Percentiles rank a stretch among this genome's conserved stretches.
phyloP scores from a whole-genome alignment of 176 grass and related monocot species.

The Echinochloa phyllopogon region DNA sequence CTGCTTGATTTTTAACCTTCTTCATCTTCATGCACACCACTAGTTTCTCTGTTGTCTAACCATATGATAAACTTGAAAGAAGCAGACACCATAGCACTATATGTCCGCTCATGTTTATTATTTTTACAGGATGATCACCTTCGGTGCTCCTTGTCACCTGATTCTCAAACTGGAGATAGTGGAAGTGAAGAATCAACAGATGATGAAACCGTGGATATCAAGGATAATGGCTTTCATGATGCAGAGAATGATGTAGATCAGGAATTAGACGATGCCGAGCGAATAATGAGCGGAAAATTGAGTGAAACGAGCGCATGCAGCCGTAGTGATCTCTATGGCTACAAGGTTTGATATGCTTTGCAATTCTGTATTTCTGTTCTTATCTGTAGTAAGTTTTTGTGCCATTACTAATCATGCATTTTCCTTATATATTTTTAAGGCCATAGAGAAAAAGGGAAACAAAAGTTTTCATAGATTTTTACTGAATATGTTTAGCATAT shows the following conservation, averaged over 20 bases:
- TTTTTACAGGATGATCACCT: slow-evolving; percentile 80
- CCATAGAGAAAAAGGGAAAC: not conserved
- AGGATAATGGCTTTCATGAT: slow-evolving; percentile 94
- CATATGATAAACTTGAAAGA: not conserved
- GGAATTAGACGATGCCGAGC: slow-evolving; percentile 65
- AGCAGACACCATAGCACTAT: not conserved
- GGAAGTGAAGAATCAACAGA: slow-evolving; percentile 84
- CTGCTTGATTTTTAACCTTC: slow-evolving; percentile 8
- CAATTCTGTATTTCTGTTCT: slow-evolving; percentile 21
- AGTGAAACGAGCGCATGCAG: slow-evolving; percentile 86
- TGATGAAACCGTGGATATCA: slow-evolving; percentile 69
- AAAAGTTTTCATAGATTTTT: not conserved
- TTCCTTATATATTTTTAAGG: slow-evolving; percentile 19
- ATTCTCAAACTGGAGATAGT: slow-evolving; percentile 86
- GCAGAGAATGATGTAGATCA: slow-evolving; percentile 92
- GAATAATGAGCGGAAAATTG: slow-evolving; percentile 83
- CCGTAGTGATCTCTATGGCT: slow-evolving; percentile 73
- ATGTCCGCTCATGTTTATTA: slow-evolving; percentile 2
- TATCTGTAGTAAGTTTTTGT: slow-evolving; percentile 9
- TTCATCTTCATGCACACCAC: slow-evolving; percentile 15
- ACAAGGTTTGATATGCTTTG: slow-evolving; percentile 73
- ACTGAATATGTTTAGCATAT: slow-evolving; percentile 3
- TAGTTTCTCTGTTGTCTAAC: not conserved
- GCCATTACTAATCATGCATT: not conserved
- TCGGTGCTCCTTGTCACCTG: slow-evolving; percentile 79